A percentile compares a stretch with the other conserved stretches of the same genome.
phyloP scores from a whole-genome alignment of 495 filamentous ascomycete species.

The Aspergillus nidulans region DNA sequence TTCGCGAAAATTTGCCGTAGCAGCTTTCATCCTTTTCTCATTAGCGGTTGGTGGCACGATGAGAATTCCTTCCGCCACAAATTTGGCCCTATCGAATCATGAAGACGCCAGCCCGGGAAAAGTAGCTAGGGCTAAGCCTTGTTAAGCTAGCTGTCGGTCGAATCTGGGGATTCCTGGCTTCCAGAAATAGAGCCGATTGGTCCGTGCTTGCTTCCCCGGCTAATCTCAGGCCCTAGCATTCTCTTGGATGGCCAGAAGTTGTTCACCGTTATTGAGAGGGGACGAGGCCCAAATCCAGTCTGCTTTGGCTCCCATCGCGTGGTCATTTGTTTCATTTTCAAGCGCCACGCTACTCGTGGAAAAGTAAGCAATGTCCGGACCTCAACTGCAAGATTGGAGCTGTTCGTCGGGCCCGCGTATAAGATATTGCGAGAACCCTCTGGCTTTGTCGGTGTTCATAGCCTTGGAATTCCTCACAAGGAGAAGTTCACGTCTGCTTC shows the following conservation, averaged over 20 bases:
- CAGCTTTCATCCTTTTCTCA: neutral
- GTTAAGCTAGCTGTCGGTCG: constrained; percentile 7
- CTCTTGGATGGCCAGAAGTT: neutral
- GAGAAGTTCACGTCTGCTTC: neutral
- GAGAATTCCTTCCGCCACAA: neutral
- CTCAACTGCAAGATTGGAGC: neutral
- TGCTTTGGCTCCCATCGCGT: neutral
- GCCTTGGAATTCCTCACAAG: neutral
- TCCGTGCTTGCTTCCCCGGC: neutral
- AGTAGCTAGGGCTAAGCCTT: constrained; percentile 5
- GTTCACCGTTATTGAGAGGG: neutral
- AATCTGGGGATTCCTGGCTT: constrained; percentile 2
- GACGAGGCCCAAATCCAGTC: neutral
- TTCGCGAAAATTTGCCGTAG: constrained; percentile 10
- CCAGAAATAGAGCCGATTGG: neutral
- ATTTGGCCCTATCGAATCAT: neutral
- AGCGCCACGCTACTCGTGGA: neutral
- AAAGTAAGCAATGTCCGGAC: constrained; percentile 1
- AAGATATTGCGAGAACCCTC: neutral
- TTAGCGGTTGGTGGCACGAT: constrained; percentile 1
- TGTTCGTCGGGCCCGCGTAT: neutral
- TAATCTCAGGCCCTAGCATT: constrained; percentile 5
- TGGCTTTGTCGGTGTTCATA: neutral
- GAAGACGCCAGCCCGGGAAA: constrained; percentile 4
- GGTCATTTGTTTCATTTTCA: constrained; percentile 4